Evolutionary conservation across 2,329 filamentous ascomycete genomes (phyloP).

Genomic region (Arthrinium phaeospermum): DNA sequence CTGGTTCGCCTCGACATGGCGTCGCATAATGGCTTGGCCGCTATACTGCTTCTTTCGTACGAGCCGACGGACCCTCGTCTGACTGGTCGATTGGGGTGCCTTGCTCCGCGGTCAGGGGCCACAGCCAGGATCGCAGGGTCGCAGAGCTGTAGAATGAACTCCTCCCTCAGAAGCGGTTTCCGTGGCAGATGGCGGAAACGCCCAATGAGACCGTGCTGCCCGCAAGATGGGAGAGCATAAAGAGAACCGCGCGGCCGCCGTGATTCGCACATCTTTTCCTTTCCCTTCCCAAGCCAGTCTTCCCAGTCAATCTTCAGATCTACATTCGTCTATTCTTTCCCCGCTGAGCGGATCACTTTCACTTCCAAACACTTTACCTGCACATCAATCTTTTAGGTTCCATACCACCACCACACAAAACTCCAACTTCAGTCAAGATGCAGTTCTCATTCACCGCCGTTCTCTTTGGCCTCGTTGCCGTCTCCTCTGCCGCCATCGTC

Average conservation of each 20-base stretch:
- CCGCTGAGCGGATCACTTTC: constrained; percentile 19
- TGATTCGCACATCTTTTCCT: neutral
- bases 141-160: neutral
- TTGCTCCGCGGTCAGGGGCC: neutral
- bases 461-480: constrained; percentile 20
- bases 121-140: neutral
- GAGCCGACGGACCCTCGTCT: neutral
- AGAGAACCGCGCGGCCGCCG: neutral
- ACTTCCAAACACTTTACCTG: neutral
- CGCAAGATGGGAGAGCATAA: neutral
- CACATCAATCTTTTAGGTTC: neutral
- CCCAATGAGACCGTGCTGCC: neutral
- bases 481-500: constrained; percentile 22
- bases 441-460: constrained; percentile 20
- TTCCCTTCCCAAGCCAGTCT: constrained; percentile 23
- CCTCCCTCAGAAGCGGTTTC: neutral
- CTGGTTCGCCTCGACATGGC: neutral
- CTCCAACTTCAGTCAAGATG: constrained; percentile 19
- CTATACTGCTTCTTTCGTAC: constrained; percentile 9
- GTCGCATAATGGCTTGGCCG: constrained; percentile 5
- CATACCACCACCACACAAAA: neutral
- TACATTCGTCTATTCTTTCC: constrained; percentile 10
- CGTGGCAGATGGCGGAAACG: neutral
- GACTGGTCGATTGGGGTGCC: neutral
- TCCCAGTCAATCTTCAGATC: constrained; percentile 16